These are phyloP conservation scores for Lentinula novae-zelandiae DNA, from an alignment of 1,284 basidiomycete species.

Conservation along the genomic window DNA sequence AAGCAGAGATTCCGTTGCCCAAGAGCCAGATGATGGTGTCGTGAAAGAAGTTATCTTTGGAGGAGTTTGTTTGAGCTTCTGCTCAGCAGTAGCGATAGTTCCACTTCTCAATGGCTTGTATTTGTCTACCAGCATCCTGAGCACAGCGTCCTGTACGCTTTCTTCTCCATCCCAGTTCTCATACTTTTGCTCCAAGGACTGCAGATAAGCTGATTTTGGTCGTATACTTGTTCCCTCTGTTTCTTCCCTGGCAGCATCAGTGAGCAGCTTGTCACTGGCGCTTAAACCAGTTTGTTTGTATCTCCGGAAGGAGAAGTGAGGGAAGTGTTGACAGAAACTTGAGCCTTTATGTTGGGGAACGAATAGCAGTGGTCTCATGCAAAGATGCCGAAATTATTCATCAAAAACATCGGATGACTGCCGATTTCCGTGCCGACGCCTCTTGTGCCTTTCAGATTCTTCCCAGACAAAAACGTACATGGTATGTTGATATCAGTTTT, in stretches of 20 bases:
- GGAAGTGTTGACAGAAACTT: neutral
- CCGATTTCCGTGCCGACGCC: neutral
- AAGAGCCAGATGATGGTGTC: constrained; percentile 29
- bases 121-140: constrained; percentile 85
- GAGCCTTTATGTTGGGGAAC: neutral
- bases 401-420: neutral
- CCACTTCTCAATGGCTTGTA: constrained; percentile 74
- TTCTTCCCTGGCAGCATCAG: constrained; percentile 62
- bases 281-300: neutral
- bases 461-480: too few relatives aligned
- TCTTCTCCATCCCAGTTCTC: constrained; percentile 80
- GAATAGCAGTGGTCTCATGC: neutral
- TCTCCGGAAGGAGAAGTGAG: neutral
- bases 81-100: constrained; percentile 63
- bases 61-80: constrained; percentile 61
- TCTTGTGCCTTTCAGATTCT: neutral
- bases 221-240: constrained; percentile 20
- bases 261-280: constrained; percentile 68
- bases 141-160: constrained; percentile 64
- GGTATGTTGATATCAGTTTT: neutral
- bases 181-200: constrained; percentile 37
- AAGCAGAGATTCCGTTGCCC: constrained; percentile 46
- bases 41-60: constrained; percentile 20
- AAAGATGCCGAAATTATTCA: neutral
- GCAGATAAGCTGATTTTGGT: constrained; percentile 25